Evolutionary conservation across 2,329 filamentous ascomycete species (phyloP).

Genomic region (Dactylellina drechsleri): DNA sequence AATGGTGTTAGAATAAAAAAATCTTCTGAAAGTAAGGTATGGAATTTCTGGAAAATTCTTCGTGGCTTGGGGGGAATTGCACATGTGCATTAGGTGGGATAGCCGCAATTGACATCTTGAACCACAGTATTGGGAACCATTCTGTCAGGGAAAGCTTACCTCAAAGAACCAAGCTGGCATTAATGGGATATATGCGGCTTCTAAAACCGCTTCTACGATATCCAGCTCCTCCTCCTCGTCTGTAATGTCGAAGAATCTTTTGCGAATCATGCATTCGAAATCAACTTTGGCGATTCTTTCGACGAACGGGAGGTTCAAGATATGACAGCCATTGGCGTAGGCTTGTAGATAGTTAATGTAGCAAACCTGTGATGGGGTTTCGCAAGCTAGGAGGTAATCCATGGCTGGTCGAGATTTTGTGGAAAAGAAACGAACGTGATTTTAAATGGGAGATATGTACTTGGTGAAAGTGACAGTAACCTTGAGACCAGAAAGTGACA

Average conservation of each 20-base stretch:
- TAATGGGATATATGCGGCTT: slow-evolving; percentile 46
- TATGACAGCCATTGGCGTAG: slow-evolving; percentile 50
- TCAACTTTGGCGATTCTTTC: slow-evolving; percentile 50
- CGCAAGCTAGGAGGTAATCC: slow-evolving; percentile 46
- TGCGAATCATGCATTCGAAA: slow-evolving; percentile 53
- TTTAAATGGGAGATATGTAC: background rate
- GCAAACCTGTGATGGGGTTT: slow-evolving; percentile 44
- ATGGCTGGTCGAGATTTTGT: slow-evolving; percentile 13
- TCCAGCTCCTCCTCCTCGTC: slow-evolving; percentile 28
- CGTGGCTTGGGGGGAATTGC: background rate
- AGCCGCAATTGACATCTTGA: slow-evolving; percentile 14
- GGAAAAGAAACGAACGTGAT: background rate
- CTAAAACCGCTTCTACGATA: slow-evolving; percentile 28
- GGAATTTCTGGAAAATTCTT: background rate
- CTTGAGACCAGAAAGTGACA: too few relatives aligned
- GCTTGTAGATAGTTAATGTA: slow-evolving; percentile 49
- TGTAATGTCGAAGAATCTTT: slow-evolving; percentile 39
- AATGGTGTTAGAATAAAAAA: slow-evolving; percentile 15
- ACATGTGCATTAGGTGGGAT: slow-evolving; percentile 4
- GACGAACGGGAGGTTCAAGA: slow-evolving; percentile 52
- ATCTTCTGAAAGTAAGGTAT: background rate
- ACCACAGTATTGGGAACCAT: slow-evolving; percentile 45
- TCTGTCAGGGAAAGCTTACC: slow-evolving; percentile 15
- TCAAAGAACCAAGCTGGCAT: slow-evolving; percentile 54
- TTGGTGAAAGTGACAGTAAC: too few relatives aligned